These are phyloP conservation scores for Dillenia turbinata DNA, from an alignment of 164 flowering plant genomes.

Conservation along the genomic window DNA sequence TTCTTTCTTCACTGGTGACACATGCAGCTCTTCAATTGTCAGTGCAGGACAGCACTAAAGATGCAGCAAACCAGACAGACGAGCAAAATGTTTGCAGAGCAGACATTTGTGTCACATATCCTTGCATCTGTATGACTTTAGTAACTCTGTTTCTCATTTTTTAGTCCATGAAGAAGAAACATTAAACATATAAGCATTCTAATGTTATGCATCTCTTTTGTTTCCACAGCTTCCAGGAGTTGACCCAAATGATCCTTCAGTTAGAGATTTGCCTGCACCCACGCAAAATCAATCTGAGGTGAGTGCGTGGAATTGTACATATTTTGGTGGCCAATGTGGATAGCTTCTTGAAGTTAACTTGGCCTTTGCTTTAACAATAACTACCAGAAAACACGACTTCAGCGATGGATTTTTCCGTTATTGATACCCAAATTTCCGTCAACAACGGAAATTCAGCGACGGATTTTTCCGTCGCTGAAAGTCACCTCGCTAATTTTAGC, in stretches of 20 bases:
- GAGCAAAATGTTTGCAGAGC: slow-evolving; percentile 72
- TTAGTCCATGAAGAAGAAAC: neutral
- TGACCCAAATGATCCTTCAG: slow-evolving; percentile 88
- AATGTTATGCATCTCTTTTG: slow-evolving; percentile 1
- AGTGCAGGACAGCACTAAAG: slow-evolving; percentile 58
- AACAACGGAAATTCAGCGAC: too few relatives aligned
- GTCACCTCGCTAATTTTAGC: too few relatives aligned
- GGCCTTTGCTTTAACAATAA: neutral
- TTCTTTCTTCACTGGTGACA: slow-evolving; percentile 4
- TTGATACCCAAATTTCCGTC: too few relatives aligned
- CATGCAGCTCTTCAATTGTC: slow-evolving; percentile 84
- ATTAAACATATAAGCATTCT: neutral
- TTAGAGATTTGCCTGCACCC: slow-evolving; percentile 84
- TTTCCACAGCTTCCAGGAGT: slow-evolving; percentile 88
- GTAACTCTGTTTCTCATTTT: neutral
- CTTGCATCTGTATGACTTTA: slow-evolving; percentile 60
- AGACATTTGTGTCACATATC: slow-evolving; percentile 72
- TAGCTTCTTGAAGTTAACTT: neutral
- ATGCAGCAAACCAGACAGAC: slow-evolving; percentile 46
- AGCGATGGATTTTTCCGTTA: too few relatives aligned
- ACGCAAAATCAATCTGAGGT: slow-evolving; percentile 81
- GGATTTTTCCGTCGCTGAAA: too few relatives aligned
- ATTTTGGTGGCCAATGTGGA: neutral
- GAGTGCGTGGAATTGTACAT: slow-evolving; percentile 15
- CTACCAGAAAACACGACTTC: too few relatives aligned